These are phyloP conservation scores for Isabelozyma heimii DNA, from an alignment of 805 yeast genomes.

Conservation along the genomic window DNA sequence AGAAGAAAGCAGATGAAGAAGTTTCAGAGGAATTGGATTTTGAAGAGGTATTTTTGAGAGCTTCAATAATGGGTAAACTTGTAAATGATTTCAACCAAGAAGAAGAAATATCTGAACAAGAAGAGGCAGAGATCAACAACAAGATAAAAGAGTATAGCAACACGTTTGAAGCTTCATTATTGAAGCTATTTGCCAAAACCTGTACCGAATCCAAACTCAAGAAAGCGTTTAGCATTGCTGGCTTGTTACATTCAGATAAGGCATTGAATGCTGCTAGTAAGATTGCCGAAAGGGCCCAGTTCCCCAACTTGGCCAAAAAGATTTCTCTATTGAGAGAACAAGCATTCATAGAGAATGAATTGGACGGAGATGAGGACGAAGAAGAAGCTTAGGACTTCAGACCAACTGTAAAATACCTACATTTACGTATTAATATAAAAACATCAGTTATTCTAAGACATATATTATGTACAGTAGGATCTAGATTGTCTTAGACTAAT, in stretches of 20 bases:
- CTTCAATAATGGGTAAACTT: constrained; percentile 58
- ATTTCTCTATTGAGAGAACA: constrained; percentile 31
- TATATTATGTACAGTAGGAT: too few species aligned
- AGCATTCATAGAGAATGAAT: background rate
- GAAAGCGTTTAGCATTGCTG: constrained; percentile 69
- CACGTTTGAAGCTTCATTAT: constrained; percentile 70
- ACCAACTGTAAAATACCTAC: background rate
- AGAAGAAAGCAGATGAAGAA: constrained; percentile 10
- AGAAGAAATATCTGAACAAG: constrained; percentile 17
- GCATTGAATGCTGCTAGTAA: constrained; percentile 82
- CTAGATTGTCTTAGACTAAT: too few species aligned
- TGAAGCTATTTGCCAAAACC: constrained; percentile 70
- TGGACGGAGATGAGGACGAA: background rate
- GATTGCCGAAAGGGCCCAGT: constrained; percentile 68
- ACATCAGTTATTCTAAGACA: too few species aligned
- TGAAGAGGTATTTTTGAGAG: constrained; percentile 64
- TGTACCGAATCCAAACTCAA: constrained; percentile 64
- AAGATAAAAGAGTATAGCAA: constrained; percentile 51
- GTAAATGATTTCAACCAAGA: constrained; percentile 51
- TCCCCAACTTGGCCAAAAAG: constrained; percentile 31
- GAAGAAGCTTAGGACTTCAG: background rate
- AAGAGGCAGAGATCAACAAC: constrained; percentile 42
- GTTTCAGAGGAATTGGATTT: constrained; percentile 34
- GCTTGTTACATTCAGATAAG: constrained; percentile 68
- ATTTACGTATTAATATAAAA: background rate